phyloP scores from a whole-genome alignment of 2,329 filamentous ascomycete species.

The Aureobasidium sp. region DNA sequence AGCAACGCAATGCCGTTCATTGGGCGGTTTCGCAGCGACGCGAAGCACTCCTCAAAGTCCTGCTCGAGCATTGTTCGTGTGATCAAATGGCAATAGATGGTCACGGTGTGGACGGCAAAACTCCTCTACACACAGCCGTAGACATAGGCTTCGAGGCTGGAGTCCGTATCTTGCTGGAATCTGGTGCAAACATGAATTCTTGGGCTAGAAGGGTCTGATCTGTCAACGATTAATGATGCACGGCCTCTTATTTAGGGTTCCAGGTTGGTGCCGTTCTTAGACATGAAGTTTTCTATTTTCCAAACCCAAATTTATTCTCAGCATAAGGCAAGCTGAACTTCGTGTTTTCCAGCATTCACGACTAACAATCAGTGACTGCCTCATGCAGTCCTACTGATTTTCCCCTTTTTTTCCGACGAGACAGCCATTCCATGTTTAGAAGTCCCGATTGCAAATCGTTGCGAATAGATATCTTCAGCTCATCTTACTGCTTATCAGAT shows the following conservation, averaged over 20 bases:
- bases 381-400: not conserved
- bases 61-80: not conserved
- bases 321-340: not conserved
- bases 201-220: not conserved
- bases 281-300: not conserved
- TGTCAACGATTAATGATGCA: not conserved
- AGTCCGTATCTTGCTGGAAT: not conserved
- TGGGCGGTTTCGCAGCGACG: not conserved
- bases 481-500: too few species aligned
- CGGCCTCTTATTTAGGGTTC: not conserved
- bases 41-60: not conserved
- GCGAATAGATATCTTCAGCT: too few species aligned
- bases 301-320: not conserved
- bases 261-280: not conserved
- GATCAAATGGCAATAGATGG: not conserved
- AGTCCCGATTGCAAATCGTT: too few species aligned
- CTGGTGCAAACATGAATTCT: not conserved
- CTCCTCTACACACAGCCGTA: not conserved
- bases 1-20: not conserved
- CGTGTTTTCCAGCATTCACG: not conserved
- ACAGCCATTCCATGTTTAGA: too few species aligned
- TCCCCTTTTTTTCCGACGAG: too few species aligned
- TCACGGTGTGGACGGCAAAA: not conserved
- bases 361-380: not conserved
- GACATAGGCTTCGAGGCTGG: not conserved